Evolutionary conservation across 225 moss, liverwort and hornwort species (phyloP), one percentile per base, ranked within the genome.

Genomic region (Pseudoscleropodium purum): DNA sequence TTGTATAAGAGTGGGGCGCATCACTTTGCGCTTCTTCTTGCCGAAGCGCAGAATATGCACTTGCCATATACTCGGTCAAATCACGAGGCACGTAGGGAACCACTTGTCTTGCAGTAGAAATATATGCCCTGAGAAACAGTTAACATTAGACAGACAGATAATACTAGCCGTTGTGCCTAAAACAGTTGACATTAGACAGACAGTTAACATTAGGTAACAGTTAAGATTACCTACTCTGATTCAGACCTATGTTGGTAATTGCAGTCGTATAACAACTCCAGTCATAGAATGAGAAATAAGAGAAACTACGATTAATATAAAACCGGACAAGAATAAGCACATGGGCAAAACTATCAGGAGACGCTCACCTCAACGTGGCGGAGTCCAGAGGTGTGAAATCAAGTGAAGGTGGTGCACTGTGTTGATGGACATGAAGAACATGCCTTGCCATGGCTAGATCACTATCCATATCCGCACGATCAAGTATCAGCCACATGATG

Each of bases 401-500:
- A 62, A 99, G 96, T 67, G 92, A 90, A 39, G 98, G 97, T 61
- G 97, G 98, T 81, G 96, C 98, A 89, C 93, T 95, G 85, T 92
- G 89, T 89, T 99, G 98, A 91, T 99, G 98, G 52, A 99, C 98
- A 85, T 99, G 89, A 74, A 99, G 91, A 51, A 99, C 96, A 80
- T 99, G 98, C 85, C 98, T 95, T n/a, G 98, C 98, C 96, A 99
- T 94, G 82, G 97, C 98, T 77, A 99, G 91, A 87, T 99, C 97
- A 88, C 96, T 95, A 85, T 97, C 98, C 96, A 99, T 96, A 86
- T 97, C 96, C 63, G 97, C 96, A 88, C 93, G 98, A 90, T 99
- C 98, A n/a, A 99, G 98, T 82, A 99, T 99, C 67, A 99, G 91
- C 98, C 98, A 99, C 98, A 99, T 99, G 37, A 99, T 93, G 88